These are phyloP conservation scores for Lepidium campestre DNA, from an alignment of 441 rosid genomes.

Conservation along the genomic window DNA sequence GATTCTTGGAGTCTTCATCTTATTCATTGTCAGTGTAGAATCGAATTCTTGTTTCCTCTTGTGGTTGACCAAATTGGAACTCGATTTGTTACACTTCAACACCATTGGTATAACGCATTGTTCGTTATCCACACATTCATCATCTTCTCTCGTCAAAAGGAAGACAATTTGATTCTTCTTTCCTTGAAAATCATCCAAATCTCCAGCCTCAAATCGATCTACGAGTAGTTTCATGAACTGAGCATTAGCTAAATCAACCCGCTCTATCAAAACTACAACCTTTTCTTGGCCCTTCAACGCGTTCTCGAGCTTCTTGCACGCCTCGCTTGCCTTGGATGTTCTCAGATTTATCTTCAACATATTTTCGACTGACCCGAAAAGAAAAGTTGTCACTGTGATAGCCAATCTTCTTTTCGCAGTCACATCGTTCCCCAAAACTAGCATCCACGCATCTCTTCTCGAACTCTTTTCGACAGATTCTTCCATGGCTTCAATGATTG, in stretches of 20 bases:
- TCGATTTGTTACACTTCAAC: constrained; percentile 36
- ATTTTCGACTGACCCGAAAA: constrained; percentile 46
- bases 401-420: constrained; percentile 74
- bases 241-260: constrained; percentile 52
- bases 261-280: constrained; percentile 56
- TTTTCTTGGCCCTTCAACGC: constrained; percentile 29
- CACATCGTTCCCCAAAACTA: constrained; percentile 63
- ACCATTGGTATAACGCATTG: constrained; percentile 49
- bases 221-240: constrained; percentile 45
- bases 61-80: constrained; percentile 19
- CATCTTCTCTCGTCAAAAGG: constrained; percentile 46
- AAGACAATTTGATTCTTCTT: constrained; percentile 36
- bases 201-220: constrained; percentile 40
- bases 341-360: constrained; percentile 41
- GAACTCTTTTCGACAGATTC: constrained; percentile 26
- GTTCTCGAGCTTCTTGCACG: constrained; percentile 28
- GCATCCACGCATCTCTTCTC: constrained; percentile 46
- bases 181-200: constrained; percentile 18
- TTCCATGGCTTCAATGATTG: constrained; percentile 42
- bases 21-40: constrained; percentile 12
- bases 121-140: constrained; percentile 22
- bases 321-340: constrained; percentile 20
- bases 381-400: constrained; percentile 50
- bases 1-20: constrained; percentile 38
- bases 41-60: constrained; percentile 61